Evolutionary conservation across 2,329 filamentous ascomycete species (phyloP).

Genomic region (Ceratocystiopsis sp.): DNA sequence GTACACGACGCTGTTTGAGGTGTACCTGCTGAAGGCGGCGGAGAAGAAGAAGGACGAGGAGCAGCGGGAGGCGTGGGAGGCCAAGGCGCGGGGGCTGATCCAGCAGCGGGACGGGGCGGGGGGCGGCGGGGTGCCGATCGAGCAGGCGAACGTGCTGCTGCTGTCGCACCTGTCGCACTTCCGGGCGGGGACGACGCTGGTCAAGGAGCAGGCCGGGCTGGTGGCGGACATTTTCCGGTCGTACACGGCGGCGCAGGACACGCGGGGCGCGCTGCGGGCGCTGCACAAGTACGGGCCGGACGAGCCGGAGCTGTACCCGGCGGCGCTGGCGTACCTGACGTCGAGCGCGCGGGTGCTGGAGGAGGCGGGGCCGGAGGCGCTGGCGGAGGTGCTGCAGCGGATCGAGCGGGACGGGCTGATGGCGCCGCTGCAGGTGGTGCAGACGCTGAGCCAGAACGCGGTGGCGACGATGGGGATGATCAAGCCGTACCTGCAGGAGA

Average conservation of each 20-base stretch:
- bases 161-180: conserved; percentile 87
- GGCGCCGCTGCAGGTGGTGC: conserved; percentile 91
- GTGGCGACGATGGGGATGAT: conserved; percentile 97
- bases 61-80: conserved; percentile 68
- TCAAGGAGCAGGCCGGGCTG: conserved; percentile 84
- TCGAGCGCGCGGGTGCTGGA: conserved; percentile 66
- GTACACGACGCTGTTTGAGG: conserved; percentile 91
- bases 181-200: conserved; percentile 73
- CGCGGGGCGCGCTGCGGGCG: conserved; percentile 73
- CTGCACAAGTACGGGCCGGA: conserved; percentile 80
- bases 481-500: conserved; percentile 77
- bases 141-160: conserved; percentile 84
- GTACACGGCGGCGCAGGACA: conserved; percentile 85
- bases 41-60: conserved; percentile 38
- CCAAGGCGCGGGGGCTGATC: conserved; percentile 77
- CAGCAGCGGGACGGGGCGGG: not conserved
- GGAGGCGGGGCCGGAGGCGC: conserved; percentile 69
- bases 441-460: conserved; percentile 51
- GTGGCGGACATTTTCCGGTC: conserved; percentile 93
- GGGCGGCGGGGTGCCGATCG: conserved; percentile 46
- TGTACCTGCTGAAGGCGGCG: conserved; percentile 84
- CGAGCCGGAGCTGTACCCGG: conserved; percentile 82
- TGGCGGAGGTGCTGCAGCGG: conserved; percentile 61
- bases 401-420: conserved; percentile 86
- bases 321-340: conserved; percentile 84